Conservation (phyloP, 306 rosid species). For the Rosa multiflora region DNA sequence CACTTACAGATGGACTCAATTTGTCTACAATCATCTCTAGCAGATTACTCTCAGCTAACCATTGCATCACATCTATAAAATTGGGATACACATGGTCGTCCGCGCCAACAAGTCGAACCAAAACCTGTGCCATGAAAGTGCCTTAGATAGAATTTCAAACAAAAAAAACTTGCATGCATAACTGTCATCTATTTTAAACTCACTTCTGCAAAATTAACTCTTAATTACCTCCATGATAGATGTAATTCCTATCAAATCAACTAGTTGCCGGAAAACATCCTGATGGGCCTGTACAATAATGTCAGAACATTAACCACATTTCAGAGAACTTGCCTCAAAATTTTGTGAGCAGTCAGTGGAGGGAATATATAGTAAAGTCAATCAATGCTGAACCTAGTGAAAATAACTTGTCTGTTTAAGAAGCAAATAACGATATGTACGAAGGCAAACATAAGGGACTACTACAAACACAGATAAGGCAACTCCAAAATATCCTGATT, state of each 20-base stretch:
- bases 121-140: constrained; percentile 58
- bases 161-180: neutral
- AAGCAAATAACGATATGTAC: neutral
- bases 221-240: constrained; percentile 94
- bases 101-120: constrained; percentile 90
- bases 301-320: constrained; percentile 19
- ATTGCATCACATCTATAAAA: constrained; percentile 91
- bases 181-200: constrained; percentile 7
- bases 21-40: constrained; percentile 96
- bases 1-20: constrained; percentile 85
- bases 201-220: neutral
- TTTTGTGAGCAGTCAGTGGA: neutral
- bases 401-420: neutral
- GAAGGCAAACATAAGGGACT: neutral
- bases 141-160: constrained; percentile 32
- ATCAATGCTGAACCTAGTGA: neutral
- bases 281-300: constrained; percentile 72
- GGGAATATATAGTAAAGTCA: neutral
- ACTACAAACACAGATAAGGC: neutral
- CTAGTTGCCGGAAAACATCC: constrained; percentile 80
- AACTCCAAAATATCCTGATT: neutral
- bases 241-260: constrained; percentile 97
- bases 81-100: constrained; percentile 96
- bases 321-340: neutral
- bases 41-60: constrained; percentile 95